Conservation (phyloP, 768 basidiomycete species). For the Termitomyces sp. region DNA sequence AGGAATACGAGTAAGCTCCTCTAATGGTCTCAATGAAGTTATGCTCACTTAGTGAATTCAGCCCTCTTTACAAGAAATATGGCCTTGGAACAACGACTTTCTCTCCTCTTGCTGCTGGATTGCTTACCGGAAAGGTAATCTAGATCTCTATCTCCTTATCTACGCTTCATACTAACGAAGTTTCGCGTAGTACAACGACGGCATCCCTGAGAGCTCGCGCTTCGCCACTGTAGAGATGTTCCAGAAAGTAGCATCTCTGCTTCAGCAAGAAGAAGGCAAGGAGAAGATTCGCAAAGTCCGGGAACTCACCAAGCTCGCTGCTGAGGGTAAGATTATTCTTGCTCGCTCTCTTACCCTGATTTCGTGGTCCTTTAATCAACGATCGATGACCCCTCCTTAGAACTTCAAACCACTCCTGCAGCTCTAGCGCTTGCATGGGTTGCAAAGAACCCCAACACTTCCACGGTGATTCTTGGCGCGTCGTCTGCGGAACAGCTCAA, state of each 20-base stretch:
- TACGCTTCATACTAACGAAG: neutral
- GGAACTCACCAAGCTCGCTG: constrained; percentile 64
- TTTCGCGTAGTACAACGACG: constrained; percentile 63
- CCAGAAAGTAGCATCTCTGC: constrained; percentile 48
- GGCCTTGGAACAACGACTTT: constrained; percentile 71
- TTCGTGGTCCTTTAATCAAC: neutral
- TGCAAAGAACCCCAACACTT: constrained; percentile 67
- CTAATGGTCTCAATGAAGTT: neutral
- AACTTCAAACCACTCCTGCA: constrained; percentile 45
- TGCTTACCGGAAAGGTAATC: constrained; percentile 74
- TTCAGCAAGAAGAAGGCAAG: constrained; percentile 59
- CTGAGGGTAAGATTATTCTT: constrained; percentile 36
- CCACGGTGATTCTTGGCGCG: constrained; percentile 69
- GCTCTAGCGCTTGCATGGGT: constrained; percentile 82
- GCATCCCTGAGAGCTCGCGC: constrained; percentile 72
- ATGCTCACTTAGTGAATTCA: constrained; percentile 18
- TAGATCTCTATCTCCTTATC: neutral
- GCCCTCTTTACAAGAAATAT: constrained; percentile 67
- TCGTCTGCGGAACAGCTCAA: constrained; percentile 58
- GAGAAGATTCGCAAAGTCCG: constrained; percentile 70
- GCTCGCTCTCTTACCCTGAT: neutral
- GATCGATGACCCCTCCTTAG: constrained; percentile 16
- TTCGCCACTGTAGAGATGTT: constrained; percentile 54
- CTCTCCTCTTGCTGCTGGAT: constrained; percentile 67
- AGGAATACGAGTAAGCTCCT: constrained; percentile 58